Evolutionary conservation across 352 stramenopile genomes (phyloP), one percentile per base, ranked within the genome.

Genomic region (Globisporangium okanoganense): DNA sequence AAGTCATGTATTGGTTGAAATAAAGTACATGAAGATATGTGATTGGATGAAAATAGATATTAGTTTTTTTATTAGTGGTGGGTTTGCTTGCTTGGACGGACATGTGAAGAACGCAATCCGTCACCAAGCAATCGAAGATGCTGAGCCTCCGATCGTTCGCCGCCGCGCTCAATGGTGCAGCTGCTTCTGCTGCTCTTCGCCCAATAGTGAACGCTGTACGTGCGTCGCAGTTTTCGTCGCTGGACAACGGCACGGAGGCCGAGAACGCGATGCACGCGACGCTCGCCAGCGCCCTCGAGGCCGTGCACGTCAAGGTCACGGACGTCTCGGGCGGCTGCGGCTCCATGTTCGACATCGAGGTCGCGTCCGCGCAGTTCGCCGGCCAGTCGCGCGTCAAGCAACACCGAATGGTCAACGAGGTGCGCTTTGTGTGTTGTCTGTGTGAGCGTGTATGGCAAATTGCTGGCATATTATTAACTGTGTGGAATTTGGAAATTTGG

Each of bases 241-340:
- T 65, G 9, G 64, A 64, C 20, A 73, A 60, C 35, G 70, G 66
- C 24, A 73, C 57, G 12, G 74, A 87, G 25, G 78, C 77, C 0
- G 87, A 96, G 66, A 61, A 76, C 47, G 71, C 79, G 14, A 96
- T 96, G 87, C 78, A 90, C 61, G 25, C 20, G 52, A 70, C 81
- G 45, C 73, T 96, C 27, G 58, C 68, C 61, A 44, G 63, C 56
- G 70, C 79, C 47, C 74, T 96, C 40, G 71, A 85, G 38, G 84
- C 87, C 20, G 76, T 79, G 45, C 78, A 95, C 69, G 85, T 95
- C 53, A 88, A 90, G 50, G 86, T 96, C 25, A 75, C 79, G 24
- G 88, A 96, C 69, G 85, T 96, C 27, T 95, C 87, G 18, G 88
- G 88, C 57, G 88, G 88, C 58, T 96, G 88, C 61, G 88, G 88